A percentile compares a stretch with the other conserved stretches of the same genome.
phyloP scores from a whole-genome alignment of 495 filamentous ascomycete genomes.

The Beverwykella pulmonaria region DNA sequence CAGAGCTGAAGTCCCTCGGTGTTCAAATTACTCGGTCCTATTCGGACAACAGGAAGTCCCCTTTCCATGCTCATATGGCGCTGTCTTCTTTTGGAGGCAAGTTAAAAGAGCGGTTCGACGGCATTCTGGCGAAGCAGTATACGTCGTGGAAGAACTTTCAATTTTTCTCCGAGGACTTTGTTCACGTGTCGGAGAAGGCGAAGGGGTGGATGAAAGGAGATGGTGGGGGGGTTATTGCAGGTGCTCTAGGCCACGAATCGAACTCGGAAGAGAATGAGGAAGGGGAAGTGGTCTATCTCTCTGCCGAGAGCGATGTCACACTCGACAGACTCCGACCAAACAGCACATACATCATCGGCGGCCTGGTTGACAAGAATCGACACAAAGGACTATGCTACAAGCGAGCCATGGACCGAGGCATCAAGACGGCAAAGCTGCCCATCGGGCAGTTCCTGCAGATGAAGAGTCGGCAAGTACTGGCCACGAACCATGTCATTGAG shows the following conservation, averaged over 20 bases:
- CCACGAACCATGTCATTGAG: slow-evolving; percentile 93
- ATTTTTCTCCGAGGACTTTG: slow-evolving; percentile 71
- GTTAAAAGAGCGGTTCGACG: slow-evolving; percentile 79
- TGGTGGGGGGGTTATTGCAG: slow-evolving; percentile 57
- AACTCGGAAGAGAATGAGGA: slow-evolving; percentile 39
- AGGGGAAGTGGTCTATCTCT: slow-evolving; percentile 69
- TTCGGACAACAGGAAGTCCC: slow-evolving; percentile 74
- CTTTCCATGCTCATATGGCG: slow-evolving; percentile 67
- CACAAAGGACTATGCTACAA: slow-evolving; percentile 94
- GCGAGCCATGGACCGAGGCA: slow-evolving; percentile 68
- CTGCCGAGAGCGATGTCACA: slow-evolving; percentile 81
- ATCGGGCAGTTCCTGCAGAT: slow-evolving; percentile 93
- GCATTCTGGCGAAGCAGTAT: slow-evolving; percentile 65
- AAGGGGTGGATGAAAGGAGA: slow-evolving; percentile 60
- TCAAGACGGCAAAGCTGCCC: slow-evolving; percentile 86
- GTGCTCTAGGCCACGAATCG: slow-evolving; percentile 49
- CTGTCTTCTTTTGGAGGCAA: slow-evolving; percentile 75
- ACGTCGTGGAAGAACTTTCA: slow-evolving; percentile 75
- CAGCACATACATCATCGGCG: slow-evolving; percentile 90
- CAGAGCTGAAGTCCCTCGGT: slow-evolving; percentile 78
- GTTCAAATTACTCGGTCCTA: slow-evolving; percentile 85
- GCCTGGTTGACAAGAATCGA: slow-evolving; percentile 91
- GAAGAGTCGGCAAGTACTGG: slow-evolving; percentile 76
- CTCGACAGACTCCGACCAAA: slow-evolving; percentile 77
- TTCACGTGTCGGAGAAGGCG: slow-evolving; percentile 62